phyloP scores from a whole-genome alignment of 2,329 filamentous ascomycete genomes.

The Blastomyces emzantsi region DNA sequence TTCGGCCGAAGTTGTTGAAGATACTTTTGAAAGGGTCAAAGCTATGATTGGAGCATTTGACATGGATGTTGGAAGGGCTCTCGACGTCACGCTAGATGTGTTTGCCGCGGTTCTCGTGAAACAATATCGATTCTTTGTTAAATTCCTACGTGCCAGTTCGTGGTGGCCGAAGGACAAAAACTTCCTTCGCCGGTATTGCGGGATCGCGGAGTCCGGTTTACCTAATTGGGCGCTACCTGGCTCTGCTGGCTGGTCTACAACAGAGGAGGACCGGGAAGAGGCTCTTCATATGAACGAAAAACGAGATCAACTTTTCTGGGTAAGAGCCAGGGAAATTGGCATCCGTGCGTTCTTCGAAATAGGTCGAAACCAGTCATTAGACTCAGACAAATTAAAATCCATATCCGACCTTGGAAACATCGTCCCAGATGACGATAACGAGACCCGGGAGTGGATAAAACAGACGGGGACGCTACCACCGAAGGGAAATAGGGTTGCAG shows the following conservation, averaged over 20 bases:
- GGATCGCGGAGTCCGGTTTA: conserved; percentile 49
- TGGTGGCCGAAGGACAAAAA: conserved; percentile 81
- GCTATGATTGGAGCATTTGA: conserved; percentile 95
- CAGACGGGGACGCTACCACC: conserved; percentile 74
- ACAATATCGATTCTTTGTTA: conserved; percentile 89
- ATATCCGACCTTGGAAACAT: conserved; percentile 32
- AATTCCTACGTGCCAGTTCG: conserved; percentile 79
- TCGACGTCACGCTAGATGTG: conserved; percentile 91
- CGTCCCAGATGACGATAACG: conserved; percentile 41
- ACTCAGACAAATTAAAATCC: conserved; percentile 46
- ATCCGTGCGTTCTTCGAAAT: conserved; percentile 85
- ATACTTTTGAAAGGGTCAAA: conserved; percentile 86
- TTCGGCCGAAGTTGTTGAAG: conserved; percentile 65
- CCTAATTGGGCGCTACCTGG: conserved; percentile 77
- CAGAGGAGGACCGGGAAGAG: conserved; percentile 58
- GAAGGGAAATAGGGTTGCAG: conserved; percentile 79
- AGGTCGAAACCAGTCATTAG: conserved; percentile 59
- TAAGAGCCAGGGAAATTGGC: conserved; percentile 63
- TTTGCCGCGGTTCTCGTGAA: conserved; percentile 91
- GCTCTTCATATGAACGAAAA: conserved; percentile 49
- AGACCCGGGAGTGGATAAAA: conserved; percentile 65
- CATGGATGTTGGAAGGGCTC: conserved; percentile 84
- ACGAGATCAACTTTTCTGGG: conserved; percentile 74
- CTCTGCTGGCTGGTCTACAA: conserved; percentile 53
- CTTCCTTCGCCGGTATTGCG: conserved; percentile 28